Conservation (phyloP, 768 basidiomycete genomes). For the Mycena rebaudengoi region DNA sequence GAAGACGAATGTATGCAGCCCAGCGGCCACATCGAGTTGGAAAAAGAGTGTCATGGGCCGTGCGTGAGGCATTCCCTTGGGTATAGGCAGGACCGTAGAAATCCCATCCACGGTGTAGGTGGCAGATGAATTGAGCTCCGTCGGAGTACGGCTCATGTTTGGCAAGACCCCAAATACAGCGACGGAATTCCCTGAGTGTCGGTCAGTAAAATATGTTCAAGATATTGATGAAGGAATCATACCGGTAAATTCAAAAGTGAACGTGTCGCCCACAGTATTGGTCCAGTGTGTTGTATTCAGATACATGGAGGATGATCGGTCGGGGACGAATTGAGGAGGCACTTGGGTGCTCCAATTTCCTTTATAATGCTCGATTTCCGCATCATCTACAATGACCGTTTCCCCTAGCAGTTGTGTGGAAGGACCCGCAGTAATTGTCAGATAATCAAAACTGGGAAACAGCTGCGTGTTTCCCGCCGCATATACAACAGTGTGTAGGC, state of each 20-base stretch:
- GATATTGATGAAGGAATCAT: too few species aligned
- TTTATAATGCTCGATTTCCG: constrained; percentile 36
- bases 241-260: constrained; percentile 49
- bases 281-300: constrained; percentile 47
- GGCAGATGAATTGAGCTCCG: constrained; percentile 40
- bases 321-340: constrained; percentile 22
- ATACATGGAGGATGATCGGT: constrained; percentile 41
- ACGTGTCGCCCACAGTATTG: constrained; percentile 42
- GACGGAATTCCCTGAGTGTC: constrained; percentile 44
- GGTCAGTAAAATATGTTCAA: too few species aligned
- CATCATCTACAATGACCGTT: constrained; percentile 49
- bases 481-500: constrained; percentile 47
- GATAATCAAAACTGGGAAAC: constrained; percentile 49
- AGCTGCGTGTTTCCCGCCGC: constrained; percentile 34
- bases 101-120: constrained; percentile 47
- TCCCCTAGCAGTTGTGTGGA: constrained; percentile 44
- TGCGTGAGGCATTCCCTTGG: constrained; percentile 37
- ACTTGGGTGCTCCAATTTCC: constrained; percentile 44
- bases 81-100: constrained; percentile 30
- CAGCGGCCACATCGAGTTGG: constrained; percentile 42
- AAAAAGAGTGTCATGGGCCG: constrained; percentile 47
- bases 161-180: constrained; percentile 45
- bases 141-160: constrained; percentile 34
- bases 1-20: constrained; percentile 46
- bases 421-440: constrained; percentile 46